Evolutionary conservation across 257 asterid species (phyloP), one percentile per base, ranked within the genome.

Genomic region (Solanum neorickii): DNA sequence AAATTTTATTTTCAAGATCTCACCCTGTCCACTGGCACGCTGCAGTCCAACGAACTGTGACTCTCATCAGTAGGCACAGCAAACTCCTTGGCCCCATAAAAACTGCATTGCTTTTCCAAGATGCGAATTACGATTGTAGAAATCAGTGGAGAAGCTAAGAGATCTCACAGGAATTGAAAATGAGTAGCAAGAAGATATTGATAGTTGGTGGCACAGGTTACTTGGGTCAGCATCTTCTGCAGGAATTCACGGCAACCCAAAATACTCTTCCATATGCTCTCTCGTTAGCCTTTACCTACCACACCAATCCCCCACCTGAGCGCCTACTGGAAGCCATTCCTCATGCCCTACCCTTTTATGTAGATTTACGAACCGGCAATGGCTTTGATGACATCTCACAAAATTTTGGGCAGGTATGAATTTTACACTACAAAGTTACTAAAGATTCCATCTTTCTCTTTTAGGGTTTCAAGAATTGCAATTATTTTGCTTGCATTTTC

Each of bases 201-300:
- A 87, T 95, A 9, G 92, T 93, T 16, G 99, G 99, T 59, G 99
- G 99, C 88, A 93, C 97, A 13, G 99, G 99, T 75, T 97, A 95
- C 93, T 91, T 97, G 90, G 99, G 99, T 21, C 99, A 95, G 90
- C 99, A 97, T 68, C 94, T 97, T 49, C 66, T 95, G 42, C 96
- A 91, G 87, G 93, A 93, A 18, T 91, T 97, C 83, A 37, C 88
- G 10, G 84, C 85, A 25, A 84, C 59, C 83, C 87, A 89, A 23
- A 86, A 88, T 42, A 70, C 87, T 41, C 25, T 88, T 56, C 73
- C 91, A 7, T 83, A 84, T 49, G 89, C 94, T 35, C 87, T 86
- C 75, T 86, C 74, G 4, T 65, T 95, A 16, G 98, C 98, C 56
- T 97, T 94, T 88, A 94, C 99, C 42, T 89, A 93, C 89, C 92